Evolutionary conservation across 129 eudicot genomes (phyloP).

Genomic region (Flaveria robusta): DNA sequence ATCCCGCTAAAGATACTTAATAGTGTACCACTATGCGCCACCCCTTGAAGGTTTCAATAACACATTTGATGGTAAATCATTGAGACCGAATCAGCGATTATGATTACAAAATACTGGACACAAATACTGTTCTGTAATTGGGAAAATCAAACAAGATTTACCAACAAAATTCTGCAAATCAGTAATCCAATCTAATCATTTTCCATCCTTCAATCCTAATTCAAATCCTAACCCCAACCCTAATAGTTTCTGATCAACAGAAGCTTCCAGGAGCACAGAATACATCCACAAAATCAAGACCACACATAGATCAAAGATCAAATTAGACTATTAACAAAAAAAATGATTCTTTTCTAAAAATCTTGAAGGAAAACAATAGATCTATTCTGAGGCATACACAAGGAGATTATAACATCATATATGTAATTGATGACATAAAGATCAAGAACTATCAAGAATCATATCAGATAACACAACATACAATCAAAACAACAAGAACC

Average conservation of each 20-base stretch:
- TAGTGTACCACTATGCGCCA: not conserved
- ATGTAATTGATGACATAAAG: not conserved
- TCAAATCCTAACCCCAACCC: constrained; percentile 34
- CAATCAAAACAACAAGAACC: constrained; percentile 32
- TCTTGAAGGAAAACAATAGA: constrained; percentile 31
- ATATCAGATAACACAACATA: constrained; percentile 14
- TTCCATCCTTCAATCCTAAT: constrained; percentile 4
- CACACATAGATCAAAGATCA: constrained; percentile 29
- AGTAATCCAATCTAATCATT: not conserved
- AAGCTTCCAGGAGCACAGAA: constrained; percentile 12
- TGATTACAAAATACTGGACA: constrained; percentile 9
- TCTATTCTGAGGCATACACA: constrained; percentile 17
- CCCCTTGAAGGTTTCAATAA: not conserved
- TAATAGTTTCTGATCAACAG: constrained; percentile 1
- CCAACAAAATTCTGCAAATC: constrained; percentile 21
- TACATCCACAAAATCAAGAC: not conserved
- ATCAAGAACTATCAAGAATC: constrained; percentile 21
- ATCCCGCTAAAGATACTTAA: no score
- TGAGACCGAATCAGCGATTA: not conserved
- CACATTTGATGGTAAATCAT: not conserved
- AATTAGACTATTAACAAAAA: not conserved
- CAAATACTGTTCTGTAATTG: constrained; percentile 11
- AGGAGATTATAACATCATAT: constrained; percentile 1
- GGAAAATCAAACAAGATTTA: not conserved
- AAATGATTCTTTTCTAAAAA: not conserved